These are phyloP conservation scores for Globisporangium camurandrum DNA, from an alignment of 352 stramenopile species.

Conservation along the genomic window DNA sequence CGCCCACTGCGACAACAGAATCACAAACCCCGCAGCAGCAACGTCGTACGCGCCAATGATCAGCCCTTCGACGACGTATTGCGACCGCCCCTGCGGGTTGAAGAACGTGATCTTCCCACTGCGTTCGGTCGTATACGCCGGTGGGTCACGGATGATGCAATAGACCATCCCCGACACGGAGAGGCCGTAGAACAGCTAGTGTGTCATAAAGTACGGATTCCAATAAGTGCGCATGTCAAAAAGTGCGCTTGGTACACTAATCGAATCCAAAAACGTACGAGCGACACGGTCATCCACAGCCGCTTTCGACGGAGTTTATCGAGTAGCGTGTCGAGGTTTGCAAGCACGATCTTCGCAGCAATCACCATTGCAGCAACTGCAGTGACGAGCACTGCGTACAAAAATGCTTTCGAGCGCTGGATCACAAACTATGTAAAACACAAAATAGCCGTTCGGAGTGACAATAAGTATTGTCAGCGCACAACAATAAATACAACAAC, in stretches of 20 bases:
- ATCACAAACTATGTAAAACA: slow-evolving; percentile 30
- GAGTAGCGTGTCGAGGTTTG: slow-evolving; percentile 65
- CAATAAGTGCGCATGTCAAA: background rate
- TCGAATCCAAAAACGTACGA: slow-evolving; percentile 22
- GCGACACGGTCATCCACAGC: slow-evolving; percentile 83
- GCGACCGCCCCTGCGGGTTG: slow-evolving; percentile 71
- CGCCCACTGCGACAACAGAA: slow-evolving; percentile 78
- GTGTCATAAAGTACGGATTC: background rate
- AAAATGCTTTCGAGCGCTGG: slow-evolving; percentile 59
- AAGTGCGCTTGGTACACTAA: background rate
- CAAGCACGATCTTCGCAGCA: slow-evolving; percentile 48
- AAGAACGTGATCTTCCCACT: slow-evolving; percentile 85
- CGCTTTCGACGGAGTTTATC: slow-evolving; percentile 68
- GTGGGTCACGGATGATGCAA: slow-evolving; percentile 85
- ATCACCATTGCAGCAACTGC: slow-evolving; percentile 28
- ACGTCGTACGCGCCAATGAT: slow-evolving; percentile 73
- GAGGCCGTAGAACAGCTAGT: slow-evolving; percentile 76
- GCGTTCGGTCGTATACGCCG: slow-evolving; percentile 57
- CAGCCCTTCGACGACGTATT: slow-evolving; percentile 80
- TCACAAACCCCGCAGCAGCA: slow-evolving; percentile 55
- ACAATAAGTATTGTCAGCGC: too few relatives aligned
- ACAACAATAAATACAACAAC: background rate
- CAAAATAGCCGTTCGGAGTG: background rate
- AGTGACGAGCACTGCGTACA: slow-evolving; percentile 36
- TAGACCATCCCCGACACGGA: slow-evolving; percentile 87